phyloP scores from a whole-genome alignment of 75 land plant genomes.

The Cryptomeria japonica region DNA sequence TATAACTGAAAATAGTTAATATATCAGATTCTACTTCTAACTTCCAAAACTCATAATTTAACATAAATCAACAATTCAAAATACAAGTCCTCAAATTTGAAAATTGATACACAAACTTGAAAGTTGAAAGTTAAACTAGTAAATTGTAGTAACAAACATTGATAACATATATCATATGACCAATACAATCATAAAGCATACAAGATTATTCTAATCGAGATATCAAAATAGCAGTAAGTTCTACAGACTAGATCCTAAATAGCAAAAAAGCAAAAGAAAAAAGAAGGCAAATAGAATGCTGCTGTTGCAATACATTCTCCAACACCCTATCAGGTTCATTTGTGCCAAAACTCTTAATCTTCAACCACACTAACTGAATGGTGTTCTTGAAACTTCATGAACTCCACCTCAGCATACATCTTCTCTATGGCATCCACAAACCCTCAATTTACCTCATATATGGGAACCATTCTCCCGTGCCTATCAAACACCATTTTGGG shows the following conservation, averaged over 20 bases:
- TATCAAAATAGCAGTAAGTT: background rate
- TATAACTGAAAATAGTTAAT: no score
- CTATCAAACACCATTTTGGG: no score
- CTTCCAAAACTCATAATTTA: background rate
- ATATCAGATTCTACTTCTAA: background rate
- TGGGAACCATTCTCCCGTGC: no score
- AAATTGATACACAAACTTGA: background rate
- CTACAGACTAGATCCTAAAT: background rate
- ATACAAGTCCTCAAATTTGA: background rate
- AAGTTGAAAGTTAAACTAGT: background rate
- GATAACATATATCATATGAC: background rate
- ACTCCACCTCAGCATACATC: no score
- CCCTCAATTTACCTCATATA: no score
- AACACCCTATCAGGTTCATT: no score
- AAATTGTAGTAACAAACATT: background rate
- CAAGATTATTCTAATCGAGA: background rate
- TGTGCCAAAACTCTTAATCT: no score
- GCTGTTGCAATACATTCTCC: background rate
- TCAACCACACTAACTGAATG: no score
- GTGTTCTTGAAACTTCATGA: no score
- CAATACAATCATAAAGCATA: background rate
- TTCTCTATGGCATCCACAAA: no score
- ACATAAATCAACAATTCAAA: background rate
- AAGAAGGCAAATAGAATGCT: background rate
- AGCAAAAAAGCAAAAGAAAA: background rate